A percentile compares a stretch with the other conserved stretches of the same genome.
Evolutionary conservation across 2,329 filamentous ascomycete species (phyloP).

Genomic region (Nemania diffusa): DNA sequence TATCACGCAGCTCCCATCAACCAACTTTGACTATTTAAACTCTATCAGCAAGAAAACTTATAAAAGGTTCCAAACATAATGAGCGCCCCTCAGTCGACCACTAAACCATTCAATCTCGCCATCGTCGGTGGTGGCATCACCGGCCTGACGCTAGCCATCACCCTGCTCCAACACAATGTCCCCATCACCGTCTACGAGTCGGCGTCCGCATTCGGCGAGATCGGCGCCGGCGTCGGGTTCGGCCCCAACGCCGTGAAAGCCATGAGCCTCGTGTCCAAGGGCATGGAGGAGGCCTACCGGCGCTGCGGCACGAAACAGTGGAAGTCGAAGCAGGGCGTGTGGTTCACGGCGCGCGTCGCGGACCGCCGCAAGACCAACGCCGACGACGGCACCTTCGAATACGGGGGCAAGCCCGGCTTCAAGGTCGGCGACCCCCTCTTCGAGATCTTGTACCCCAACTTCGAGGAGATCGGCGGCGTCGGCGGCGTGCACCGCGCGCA

Average conservation of each 20-base stretch:
- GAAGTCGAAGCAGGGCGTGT: conserved; percentile 37
- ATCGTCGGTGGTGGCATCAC: conserved; percentile 56
- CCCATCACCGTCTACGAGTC: conserved; percentile 52
- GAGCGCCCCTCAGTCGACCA: conserved; percentile 17
- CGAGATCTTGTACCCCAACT: conserved; percentile 36
- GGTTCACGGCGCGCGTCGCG: conserved; percentile 43
- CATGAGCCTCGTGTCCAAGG: conserved; percentile 47
- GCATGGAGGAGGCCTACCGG: conserved; percentile 45
- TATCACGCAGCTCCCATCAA: neutral
- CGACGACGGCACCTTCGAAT: conserved; percentile 27
- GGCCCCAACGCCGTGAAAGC: conserved; percentile 50
- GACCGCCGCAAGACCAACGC: conserved; percentile 41
- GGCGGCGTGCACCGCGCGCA: conserved; percentile 52
- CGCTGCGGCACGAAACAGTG: conserved; percentile 46
- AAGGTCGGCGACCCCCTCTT: conserved; percentile 42
- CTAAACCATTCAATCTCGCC: conserved; percentile 49
- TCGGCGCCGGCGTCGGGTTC: conserved; percentile 53
- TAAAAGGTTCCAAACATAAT: neutral
- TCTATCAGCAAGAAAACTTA: neutral
- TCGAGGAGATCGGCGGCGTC: conserved; percentile 18
- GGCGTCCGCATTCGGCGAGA: conserved; percentile 49
- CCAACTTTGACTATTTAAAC: neutral
- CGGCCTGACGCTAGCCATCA: conserved; percentile 51
- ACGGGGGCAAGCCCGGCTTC: conserved; percentile 34
- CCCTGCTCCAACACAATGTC: conserved; percentile 47